Percentiles rank a stretch among this genome's conserved stretches.
These are phyloP conservation scores for Alternaria arborescens DNA, from an alignment of 2,329 filamentous ascomycete genomes.

Conservation along the genomic window DNA sequence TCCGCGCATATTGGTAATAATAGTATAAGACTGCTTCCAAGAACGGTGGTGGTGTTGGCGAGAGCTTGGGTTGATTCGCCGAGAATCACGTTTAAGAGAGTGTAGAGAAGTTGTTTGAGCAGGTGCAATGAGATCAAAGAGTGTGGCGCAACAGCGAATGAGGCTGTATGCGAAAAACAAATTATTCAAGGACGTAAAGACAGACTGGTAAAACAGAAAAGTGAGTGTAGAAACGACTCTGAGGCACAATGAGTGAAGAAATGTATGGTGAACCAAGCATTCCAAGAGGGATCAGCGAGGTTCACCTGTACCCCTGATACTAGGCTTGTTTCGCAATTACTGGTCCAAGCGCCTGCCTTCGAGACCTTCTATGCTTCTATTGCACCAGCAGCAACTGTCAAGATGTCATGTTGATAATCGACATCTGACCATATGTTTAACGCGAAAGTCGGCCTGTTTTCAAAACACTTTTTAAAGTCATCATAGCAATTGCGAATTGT, in stretches of 20 bases:
- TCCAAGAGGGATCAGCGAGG: constrained; percentile 34
- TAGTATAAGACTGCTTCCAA: constrained; percentile 34
- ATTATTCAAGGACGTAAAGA: constrained; percentile 40
- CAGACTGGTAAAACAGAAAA: constrained; percentile 42
- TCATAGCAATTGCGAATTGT: not conserved
- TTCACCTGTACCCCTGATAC: constrained; percentile 34
- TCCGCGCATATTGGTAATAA: constrained; percentile 62
- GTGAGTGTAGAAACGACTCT: constrained; percentile 41
- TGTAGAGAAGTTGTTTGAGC: constrained; percentile 20
- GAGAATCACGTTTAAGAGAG: constrained; percentile 27
- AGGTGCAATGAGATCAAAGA: constrained; percentile 27
- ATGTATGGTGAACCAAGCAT: constrained; percentile 36
- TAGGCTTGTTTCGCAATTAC: constrained; percentile 35
- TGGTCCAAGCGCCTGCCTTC: constrained; percentile 11
- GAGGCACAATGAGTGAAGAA: constrained; percentile 45
- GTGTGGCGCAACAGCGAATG: constrained; percentile 36
- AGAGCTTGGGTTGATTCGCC: constrained; percentile 36
- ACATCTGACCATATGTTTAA: not conserved
- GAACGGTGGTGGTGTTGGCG: constrained; percentile 37
- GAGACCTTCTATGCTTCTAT: not conserved
- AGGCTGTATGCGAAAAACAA: constrained; percentile 25
- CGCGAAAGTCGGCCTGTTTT: not conserved
- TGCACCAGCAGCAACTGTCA: not conserved
- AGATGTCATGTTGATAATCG: not conserved
- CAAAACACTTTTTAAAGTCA: not conserved